Base-by-base conservation (phyloP, 1,139 yeast genomes). In the Arxiozyma telluris region DNA sequence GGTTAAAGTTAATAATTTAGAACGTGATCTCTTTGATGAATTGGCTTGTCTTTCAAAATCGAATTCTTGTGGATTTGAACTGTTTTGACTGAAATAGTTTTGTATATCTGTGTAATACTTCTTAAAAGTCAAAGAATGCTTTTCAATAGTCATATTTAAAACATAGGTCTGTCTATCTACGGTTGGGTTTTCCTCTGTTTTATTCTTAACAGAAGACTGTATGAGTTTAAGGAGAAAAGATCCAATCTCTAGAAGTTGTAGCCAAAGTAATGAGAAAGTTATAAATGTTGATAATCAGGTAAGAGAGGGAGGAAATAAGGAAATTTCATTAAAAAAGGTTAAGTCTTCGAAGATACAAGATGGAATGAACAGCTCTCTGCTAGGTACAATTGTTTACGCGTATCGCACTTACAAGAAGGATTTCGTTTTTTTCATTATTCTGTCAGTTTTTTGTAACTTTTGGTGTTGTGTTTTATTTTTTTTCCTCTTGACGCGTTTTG, bases 1-100 rank as follows among this genome's bases (percentile, higher is more conserved):
- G 7, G 56, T 54, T 25, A 59, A 45, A 20, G 55, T 58, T 4
- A 59, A 51, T 41, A 59, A 41, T 44, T 59, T 59, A 3, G 59
- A 54, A n/a, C 59, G 50, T 12, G 61, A 60, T 41, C 45, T 49
- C 20, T 43, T 41, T 22, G 44, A 38, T 8, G 42, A 30, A 49
- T 38, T 42, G 5, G 18, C 41, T 43, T 49, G 42, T 49, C 47
- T 49, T 34, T 42, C 47, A 22, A 49, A 49, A 21, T 49, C 51
- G 22, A 49, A 49, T 42, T 43, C 51, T n/a, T 38, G 38, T 38
- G 27, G 11, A 12, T 21, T 44, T 34, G 51, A 11, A 25, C 22
- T 42, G 1, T 46, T 34, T 6, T 34, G 30, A 34, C 21, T 46
- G 38, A 43, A 49, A 49, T 49, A 42, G 23, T 49, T 38, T 49